Conservation (phyloP, 148 eudicot genomes). For the Persicaria tinctoria region DNA sequence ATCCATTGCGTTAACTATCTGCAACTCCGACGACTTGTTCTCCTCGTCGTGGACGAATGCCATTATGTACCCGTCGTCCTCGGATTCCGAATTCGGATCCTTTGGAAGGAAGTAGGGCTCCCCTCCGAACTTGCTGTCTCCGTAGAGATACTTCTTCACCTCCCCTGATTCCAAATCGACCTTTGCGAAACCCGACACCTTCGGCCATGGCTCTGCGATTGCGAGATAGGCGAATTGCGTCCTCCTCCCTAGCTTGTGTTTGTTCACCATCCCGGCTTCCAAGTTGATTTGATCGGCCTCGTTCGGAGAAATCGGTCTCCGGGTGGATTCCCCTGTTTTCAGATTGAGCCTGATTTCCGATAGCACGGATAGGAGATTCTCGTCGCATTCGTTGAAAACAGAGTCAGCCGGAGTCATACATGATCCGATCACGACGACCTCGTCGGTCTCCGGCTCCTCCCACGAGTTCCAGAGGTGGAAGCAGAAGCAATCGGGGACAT, state of each 20-base stretch:
- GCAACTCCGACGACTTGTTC: conserved; percentile 53
- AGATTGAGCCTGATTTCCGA: conserved; percentile 72
- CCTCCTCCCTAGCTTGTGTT: conserved; percentile 58
- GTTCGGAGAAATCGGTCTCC: conserved; percentile 30
- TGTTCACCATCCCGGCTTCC: conserved; percentile 88
- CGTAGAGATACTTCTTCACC: conserved; percentile 45
- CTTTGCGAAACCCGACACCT: conserved; percentile 77
- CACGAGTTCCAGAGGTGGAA: conserved; percentile 92
- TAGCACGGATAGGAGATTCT: conserved; percentile 42
- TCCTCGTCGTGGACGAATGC: conserved; percentile 69
- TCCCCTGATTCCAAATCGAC: conserved; percentile 56
- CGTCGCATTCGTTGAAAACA: conserved; percentile 72
- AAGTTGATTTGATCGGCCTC: conserved; percentile 48
- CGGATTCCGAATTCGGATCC: conserved; percentile 14
- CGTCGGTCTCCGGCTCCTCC: conserved; percentile 76
- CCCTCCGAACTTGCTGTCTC: conserved; percentile 57
- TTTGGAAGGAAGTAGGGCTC: conserved; percentile 67
- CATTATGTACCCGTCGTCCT: conserved; percentile 69
- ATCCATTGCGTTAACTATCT: conserved; percentile 51
- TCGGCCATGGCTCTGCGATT: conserved; percentile 95
- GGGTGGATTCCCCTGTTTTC: conserved; percentile 50
- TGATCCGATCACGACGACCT: conserved; percentile 76
- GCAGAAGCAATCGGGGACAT: conserved; percentile 76
- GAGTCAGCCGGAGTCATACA: conserved; percentile 94
- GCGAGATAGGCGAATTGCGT: conserved; percentile 64